Evolutionary conservation across 495 filamentous ascomycete species (phyloP), one percentile per base, ranked within the genome.

Genomic region (Umbilicaria muhlenbergii): DNA sequence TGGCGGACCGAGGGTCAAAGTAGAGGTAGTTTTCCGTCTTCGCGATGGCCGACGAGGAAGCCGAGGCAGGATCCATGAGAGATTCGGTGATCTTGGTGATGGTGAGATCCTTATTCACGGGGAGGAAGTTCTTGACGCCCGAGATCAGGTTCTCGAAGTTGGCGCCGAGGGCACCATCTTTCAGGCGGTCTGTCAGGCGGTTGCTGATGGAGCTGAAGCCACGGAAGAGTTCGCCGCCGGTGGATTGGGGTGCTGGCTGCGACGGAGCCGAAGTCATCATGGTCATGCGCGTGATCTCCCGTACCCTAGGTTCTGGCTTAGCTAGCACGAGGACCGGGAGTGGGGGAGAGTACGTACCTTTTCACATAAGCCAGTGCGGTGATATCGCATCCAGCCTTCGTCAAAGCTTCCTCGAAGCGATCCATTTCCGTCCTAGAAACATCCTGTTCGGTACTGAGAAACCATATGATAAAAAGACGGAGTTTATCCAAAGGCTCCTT

Each of bases 11-110:
- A 2, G 92, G 92, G 60, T 99, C 92, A 55, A 95, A 96, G 67
- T 95, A 96, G n/a, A 96, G 80, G 55, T 95, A 99, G 53, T 81
- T 82, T 55, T 99, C 92, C 5, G 92, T 96, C 66, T 94, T 96
- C 45, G 86, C 82, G 47, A 99, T 88, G 11, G 92, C 92, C 16
- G 80, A 86, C 2, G 84, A 86, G 11, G 83, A 86, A 2, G 92
- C 89, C 10, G 81, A 71, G 33, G 84, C 70, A 0, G 92, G 92
- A 58, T 99, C 92, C 92, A 99, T 99, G 55, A 99, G 79, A 0
- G 87, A 93, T 57, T 99, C 92, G 11, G 86, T 86, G 57, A 99
- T 95, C 61, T 96, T 94, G 39, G 92, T 96, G 34, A 96, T 73
- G 0, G 92, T 99, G 3, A 95, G 71, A 55, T 99, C 92, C 52